phyloP scores from a whole-genome alignment of 148 eudicot species.

The Cornus kousa region DNA sequence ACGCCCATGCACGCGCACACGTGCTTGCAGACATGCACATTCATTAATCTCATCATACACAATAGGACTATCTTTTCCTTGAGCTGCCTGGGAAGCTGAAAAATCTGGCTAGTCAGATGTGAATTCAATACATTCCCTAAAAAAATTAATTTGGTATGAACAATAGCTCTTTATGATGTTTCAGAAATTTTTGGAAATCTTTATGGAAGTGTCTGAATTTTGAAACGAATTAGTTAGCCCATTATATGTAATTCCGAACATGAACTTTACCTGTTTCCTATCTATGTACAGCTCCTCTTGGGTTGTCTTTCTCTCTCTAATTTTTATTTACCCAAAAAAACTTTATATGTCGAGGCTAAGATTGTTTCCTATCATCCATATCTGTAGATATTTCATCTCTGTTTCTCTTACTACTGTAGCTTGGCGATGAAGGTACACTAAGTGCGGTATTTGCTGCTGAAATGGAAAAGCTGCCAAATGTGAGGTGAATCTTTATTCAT shows the following conservation, averaged over 20 bases:
- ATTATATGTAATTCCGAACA: not conserved
- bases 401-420: constrained; percentile 41
- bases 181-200: not conserved
- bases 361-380: constrained; percentile 3
- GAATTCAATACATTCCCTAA: not conserved
- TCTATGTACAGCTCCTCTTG: no score
- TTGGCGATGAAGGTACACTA: constrained; percentile 82
- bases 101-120: not conserved
- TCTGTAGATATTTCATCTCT: constrained; percentile 2
- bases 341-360: not conserved
- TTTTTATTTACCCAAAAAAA: no score
- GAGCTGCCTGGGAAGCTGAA: not conserved
- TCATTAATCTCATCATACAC: not conserved
- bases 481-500: constrained; percentile 59
- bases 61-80: not conserved
- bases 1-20: no score
- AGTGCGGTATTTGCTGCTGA: constrained; percentile 71
- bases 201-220: not conserved
- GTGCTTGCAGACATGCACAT: no score
- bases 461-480: constrained; percentile 83
- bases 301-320: no score
- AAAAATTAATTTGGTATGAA: not conserved
- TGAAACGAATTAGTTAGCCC: not conserved
- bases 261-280: not conserved
- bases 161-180: not conserved